Conservation (phyloP, 148 eudicot species). For the Vaccinium darrowii region DNA sequence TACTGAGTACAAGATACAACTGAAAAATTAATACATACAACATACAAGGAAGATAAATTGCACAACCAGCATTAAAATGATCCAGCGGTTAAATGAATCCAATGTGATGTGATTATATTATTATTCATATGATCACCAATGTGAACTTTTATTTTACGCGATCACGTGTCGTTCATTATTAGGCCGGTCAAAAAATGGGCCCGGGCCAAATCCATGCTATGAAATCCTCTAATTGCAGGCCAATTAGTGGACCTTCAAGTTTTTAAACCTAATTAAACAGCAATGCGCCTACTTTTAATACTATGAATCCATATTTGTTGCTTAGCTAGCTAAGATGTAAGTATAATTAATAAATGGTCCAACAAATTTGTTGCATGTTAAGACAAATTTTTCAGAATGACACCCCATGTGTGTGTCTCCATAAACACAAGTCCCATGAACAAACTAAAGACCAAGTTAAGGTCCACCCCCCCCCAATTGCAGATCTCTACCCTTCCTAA, state of each 20-base stretch:
- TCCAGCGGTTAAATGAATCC: too few relatives aligned
- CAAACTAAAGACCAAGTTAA: neutral
- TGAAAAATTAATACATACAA: too few relatives aligned
- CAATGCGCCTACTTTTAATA: neutral
- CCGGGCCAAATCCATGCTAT: neutral
- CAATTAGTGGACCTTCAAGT: neutral
- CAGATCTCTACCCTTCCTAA: neutral
- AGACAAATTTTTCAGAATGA: neutral
- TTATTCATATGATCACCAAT: neutral
- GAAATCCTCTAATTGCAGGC: neutral
- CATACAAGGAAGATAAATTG: too few relatives aligned
- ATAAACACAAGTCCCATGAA: neutral
- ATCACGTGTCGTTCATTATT: too few relatives aligned
- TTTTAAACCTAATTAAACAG: neutral
- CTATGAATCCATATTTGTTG: neutral
- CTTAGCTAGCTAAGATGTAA: neutral
- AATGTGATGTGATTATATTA: too few relatives aligned
- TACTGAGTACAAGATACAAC: too few relatives aligned
- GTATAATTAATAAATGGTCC: neutral
- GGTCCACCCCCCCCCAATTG: neutral
- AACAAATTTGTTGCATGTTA: conserved; percentile 2
- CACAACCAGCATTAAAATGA: too few relatives aligned
- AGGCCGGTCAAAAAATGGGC: neutral
- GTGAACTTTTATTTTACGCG: too few relatives aligned
- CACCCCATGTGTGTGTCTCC: neutral